These are phyloP conservation scores for Tylopilus intermedius DNA, from an alignment of 768 basidiomycete genomes.

Conservation along the genomic window DNA sequence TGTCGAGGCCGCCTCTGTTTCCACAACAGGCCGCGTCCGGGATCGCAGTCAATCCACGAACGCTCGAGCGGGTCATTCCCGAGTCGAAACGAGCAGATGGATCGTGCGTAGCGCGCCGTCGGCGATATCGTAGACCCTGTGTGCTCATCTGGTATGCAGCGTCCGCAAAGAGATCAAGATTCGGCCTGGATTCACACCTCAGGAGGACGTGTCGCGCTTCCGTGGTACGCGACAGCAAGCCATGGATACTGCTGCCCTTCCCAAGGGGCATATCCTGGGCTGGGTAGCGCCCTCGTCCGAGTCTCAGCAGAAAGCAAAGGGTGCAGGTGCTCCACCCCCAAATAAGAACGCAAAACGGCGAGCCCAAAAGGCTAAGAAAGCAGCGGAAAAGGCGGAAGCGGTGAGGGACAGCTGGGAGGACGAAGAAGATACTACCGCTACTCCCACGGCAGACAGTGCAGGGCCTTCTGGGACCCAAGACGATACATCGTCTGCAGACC, in stretches of 20 bases:
- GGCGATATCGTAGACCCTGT: slow-evolving; percentile 2
- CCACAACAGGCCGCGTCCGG: slow-evolving; percentile 69
- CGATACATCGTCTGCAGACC: background rate
- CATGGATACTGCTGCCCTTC: slow-evolving; percentile 57
- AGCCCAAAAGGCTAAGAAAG: slow-evolving; percentile 66
- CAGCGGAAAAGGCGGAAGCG: slow-evolving; percentile 44
- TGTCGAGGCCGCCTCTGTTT: slow-evolving; percentile 75
- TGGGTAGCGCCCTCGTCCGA: slow-evolving; percentile 63
- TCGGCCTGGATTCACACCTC: slow-evolving; percentile 89
- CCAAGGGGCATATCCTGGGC: slow-evolving; percentile 80
- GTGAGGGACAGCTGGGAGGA: slow-evolving; percentile 82
- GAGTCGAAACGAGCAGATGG: slow-evolving; percentile 80
- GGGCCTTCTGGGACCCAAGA: slow-evolving; percentile 21
- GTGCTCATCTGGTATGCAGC: slow-evolving; percentile 36
- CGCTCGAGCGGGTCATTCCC: slow-evolving; percentile 84
- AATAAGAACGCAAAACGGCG: slow-evolving; percentile 82
- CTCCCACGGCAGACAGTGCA: slow-evolving; percentile 16
- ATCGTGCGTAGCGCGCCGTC: slow-evolving; percentile 46
- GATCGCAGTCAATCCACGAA: slow-evolving; percentile 80
- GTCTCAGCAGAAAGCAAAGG: slow-evolving; percentile 26
- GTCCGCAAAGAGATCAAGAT: slow-evolving; percentile 85
- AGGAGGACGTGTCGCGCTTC: slow-evolving; percentile 89
- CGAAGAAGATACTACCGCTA: slow-evolving; percentile 48
- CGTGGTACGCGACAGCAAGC: slow-evolving; percentile 71
- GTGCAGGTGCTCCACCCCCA: slow-evolving; percentile 36